A percentile compares a stretch with the other conserved stretches of the same genome.
phyloP scores from a whole-genome alignment of 2,329 filamentous ascomycete species.

The Acephala macrosclerotiorum region DNA sequence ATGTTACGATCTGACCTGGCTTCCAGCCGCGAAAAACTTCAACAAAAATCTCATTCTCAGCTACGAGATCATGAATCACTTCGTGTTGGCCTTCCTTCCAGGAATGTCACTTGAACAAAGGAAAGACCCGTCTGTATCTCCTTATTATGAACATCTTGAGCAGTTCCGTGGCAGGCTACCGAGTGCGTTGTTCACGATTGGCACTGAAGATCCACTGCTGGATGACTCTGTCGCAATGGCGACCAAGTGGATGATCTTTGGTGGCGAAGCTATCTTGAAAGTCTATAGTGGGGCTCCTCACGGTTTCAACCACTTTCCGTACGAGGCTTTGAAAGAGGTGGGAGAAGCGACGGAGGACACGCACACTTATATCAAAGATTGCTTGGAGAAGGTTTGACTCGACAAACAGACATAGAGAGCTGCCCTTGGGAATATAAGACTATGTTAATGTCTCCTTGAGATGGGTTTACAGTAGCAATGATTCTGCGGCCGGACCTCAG shows the following conservation, averaged over 20 bases:
- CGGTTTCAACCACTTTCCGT: constrained; percentile 50
- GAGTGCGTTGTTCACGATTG: constrained; percentile 60
- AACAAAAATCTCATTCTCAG: constrained; percentile 49
- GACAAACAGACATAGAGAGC: not conserved
- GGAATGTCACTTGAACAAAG: constrained; percentile 49
- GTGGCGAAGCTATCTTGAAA: constrained; percentile 58
- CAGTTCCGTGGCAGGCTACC: constrained; percentile 50
- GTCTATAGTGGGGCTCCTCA: constrained; percentile 62
- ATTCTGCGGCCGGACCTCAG: no score
- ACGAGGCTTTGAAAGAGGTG: constrained; percentile 29
- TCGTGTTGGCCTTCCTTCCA: constrained; percentile 54
- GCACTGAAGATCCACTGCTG: constrained; percentile 60
- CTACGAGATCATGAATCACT: constrained; percentile 53
- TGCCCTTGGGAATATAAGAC: not conserved
- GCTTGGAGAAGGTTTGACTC: constrained; percentile 11
- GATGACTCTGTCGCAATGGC: constrained; percentile 62
- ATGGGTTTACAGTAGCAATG: not conserved
- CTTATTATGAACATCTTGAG: constrained; percentile 56
- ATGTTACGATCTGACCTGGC: constrained; percentile 55
- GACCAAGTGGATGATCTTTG: constrained; percentile 59
- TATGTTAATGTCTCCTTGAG: not conserved
- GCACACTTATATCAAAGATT: constrained; percentile 29
- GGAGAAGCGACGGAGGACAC: constrained; percentile 32
- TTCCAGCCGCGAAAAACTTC: constrained; percentile 47
- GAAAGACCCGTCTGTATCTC: constrained; percentile 54